Conservation (phyloP, 306 rosid species). For the Crotalaria pallida region DNA sequence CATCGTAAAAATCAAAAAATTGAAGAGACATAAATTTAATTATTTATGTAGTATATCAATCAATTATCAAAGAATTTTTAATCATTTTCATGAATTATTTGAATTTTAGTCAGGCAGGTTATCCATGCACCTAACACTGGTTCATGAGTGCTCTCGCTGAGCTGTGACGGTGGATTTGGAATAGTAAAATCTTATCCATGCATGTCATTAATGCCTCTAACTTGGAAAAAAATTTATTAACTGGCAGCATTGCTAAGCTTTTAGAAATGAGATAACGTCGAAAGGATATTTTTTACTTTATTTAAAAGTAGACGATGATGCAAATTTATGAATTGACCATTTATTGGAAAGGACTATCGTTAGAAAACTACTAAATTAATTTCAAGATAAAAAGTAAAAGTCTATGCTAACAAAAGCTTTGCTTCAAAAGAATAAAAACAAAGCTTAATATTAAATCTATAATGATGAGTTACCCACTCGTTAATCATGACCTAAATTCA, state of each 20-base stretch:
- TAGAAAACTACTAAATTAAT: background rate
- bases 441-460: background rate
- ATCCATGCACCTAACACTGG: background rate
- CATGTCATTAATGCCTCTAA: background rate
- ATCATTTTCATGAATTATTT: no score
- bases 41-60: no score
- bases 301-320: background rate
- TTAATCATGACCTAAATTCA: background rate
- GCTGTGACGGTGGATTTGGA: background rate
- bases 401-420: background rate
- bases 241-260: background rate
- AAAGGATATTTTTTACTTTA: no score
- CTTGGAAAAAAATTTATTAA: background rate
- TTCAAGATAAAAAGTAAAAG: background rate
- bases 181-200: background rate
- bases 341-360: background rate
- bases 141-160: background rate
- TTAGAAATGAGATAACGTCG: no score
- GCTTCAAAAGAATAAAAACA: background rate
- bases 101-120: no score
- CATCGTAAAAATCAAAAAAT: no score
- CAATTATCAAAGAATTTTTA: no score
- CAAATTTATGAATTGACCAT: background rate
- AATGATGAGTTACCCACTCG: slow-evolving; percentile 14
- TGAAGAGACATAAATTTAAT: no score